Evolutionary conservation across 2,329 filamentous ascomycete genomes (phyloP).

Genomic region (Lasiodiplodia theobromae): DNA sequence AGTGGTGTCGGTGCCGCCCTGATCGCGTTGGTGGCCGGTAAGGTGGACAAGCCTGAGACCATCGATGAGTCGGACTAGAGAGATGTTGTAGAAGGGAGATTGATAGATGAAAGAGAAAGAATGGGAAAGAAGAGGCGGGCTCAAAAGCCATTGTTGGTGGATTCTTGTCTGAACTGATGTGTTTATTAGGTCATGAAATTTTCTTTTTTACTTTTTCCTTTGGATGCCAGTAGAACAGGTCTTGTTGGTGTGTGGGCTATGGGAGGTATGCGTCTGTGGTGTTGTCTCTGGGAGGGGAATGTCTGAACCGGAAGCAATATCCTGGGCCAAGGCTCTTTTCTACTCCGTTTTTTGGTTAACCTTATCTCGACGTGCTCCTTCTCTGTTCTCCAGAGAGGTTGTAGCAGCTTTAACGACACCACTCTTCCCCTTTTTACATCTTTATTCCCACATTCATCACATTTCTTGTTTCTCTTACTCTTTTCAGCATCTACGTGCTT

Average conservation of each 20-base stretch:
- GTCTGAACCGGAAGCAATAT: background rate
- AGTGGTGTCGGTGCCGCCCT: constrained; percentile 94
- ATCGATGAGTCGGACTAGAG: constrained; percentile 6
- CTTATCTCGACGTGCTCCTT: constrained; percentile 1
- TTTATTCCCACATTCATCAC: background rate
- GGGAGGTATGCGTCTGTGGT: background rate
- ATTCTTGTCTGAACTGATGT: constrained; percentile 13
- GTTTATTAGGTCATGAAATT: constrained; percentile 16
- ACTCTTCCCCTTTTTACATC: background rate
- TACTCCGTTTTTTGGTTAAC: background rate
- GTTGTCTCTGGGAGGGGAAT: background rate
- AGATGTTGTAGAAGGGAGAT: background rate
- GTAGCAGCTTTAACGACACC: background rate
- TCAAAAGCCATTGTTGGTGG: background rate
- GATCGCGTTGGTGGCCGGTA: constrained; percentile 87
- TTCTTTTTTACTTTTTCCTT: background rate
- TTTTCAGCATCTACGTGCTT: background rate
- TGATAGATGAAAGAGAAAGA: background rate
- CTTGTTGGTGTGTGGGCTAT: background rate
- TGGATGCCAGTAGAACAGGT: background rate
- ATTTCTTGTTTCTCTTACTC: background rate
- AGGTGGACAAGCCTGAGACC: constrained; percentile 38
- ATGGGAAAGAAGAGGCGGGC: background rate
- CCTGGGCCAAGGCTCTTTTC: background rate
- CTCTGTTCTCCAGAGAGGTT: background rate